phyloP scores from a whole-genome alignment of 345 rosid species.

The Aquilaria malaccensis region DNA sequence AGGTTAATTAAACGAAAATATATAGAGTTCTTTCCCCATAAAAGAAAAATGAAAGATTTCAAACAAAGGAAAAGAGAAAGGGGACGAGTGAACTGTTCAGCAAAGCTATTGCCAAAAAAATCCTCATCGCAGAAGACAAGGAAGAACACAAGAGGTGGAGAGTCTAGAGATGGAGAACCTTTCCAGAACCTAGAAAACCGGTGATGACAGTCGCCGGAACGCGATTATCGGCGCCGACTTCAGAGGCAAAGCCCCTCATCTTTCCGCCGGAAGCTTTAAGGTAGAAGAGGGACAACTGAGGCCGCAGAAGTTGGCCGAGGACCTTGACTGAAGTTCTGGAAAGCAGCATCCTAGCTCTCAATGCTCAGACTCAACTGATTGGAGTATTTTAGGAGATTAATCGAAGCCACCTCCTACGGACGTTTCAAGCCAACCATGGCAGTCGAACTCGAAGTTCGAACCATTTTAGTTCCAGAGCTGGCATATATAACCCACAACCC shows the following conservation, averaged over 20 bases:
- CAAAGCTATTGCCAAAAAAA: neutral
- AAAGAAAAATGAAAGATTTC: too few species aligned
- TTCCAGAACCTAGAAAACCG: slow-evolving; percentile 77
- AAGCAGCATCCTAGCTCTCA: slow-evolving; percentile 20
- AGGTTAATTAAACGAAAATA: too few species aligned
- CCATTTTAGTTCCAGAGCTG: too few species aligned
- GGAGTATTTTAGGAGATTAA: too few species aligned
- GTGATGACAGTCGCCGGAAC: slow-evolving; percentile 68
- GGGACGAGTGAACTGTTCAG: neutral
- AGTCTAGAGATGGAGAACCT: slow-evolving; percentile 20
- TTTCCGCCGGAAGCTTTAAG: slow-evolving; percentile 6
- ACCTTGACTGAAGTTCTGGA: slow-evolving; percentile 16
- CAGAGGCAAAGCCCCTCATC: slow-evolving; percentile 20
- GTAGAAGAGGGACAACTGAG: slow-evolving; percentile 14
- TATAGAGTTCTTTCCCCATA: neutral
- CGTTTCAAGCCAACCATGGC: too few species aligned
- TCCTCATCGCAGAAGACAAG: neutral
- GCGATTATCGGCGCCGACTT: slow-evolving; percentile 26
- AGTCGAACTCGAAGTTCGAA: too few species aligned
- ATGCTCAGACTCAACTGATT: neutral
- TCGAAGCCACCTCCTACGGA: too few species aligned
- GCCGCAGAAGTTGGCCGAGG: slow-evolving; percentile 13
- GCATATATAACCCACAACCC: too few species aligned
- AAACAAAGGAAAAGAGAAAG: neutral
- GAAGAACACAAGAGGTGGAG: neutral